Base-by-base conservation (phyloP, 1,284 basidiomycete species). In the Cutaneotrichosporon sp. region DNA sequence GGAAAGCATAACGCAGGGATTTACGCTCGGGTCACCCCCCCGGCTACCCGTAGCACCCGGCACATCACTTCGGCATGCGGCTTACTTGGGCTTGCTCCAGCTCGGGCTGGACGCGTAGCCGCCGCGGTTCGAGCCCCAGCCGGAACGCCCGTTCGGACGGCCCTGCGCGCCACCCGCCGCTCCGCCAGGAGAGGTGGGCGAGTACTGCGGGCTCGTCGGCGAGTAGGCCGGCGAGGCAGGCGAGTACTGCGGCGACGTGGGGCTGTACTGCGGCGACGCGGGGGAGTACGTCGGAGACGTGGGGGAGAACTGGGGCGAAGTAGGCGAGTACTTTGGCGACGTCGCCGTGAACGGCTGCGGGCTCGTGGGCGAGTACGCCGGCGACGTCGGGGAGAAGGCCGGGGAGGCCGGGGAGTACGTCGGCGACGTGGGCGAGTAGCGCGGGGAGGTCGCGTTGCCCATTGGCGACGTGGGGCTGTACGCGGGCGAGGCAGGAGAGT, bases 191-290 rank as follows among this genome's bases (percentile, higher is more conserved):
- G 91, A 92, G 0, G 90, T 84, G 0, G 91, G 90, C 9, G 89
- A 91, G 47, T 87, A 86, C 1, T 63, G 64, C 22, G 79, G 76
- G 20, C 72, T 75, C 10, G 77, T 70, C 5, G 79, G 79, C 56
- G 69, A 67, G 67, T 74, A 75, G 0, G 73, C 70, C 14, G 74
- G 73, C 63, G 67, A 70, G 16, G 75, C 62, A 8, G 75, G 74
- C 24, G 70, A 72, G 61, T 73, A 75, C 18, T 65, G 59, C 25
- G 74, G 75, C 72, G 80, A 91, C 87, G 77, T 71, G 13, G 79
- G 79, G 13, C 73, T 92, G 79, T 92, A 95, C 82, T 89, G 90
- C 52, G 92, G 92, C 47, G 90, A 92, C 1, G 91, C 84, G 0
- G 91, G 91, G 1, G 90, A 92, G 52, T 87, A 86, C 1, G 68